phyloP scores from a whole-genome alignment of 257 asterid species.

The Solanum neorickii region DNA sequence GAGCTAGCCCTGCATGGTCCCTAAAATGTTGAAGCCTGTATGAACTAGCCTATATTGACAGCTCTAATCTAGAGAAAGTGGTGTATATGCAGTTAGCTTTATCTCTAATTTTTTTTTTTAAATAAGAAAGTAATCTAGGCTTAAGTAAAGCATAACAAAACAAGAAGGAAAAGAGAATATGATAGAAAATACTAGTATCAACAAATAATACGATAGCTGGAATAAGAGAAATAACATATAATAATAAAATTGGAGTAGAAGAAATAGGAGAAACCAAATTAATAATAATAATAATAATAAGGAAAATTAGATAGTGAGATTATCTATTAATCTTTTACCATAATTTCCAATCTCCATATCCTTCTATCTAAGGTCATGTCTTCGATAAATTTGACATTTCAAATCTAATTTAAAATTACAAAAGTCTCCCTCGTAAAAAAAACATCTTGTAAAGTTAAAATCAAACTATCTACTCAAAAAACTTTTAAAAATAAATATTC shows the following conservation, averaged over 20 bases:
- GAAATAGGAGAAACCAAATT: neutral
- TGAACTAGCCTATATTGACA: too few relatives aligned
- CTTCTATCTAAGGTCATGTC: neutral
- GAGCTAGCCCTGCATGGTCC: fast-evolving
- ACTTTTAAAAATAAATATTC: neutral
- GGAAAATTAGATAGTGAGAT: neutral
- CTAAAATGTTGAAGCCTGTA: too few relatives aligned
- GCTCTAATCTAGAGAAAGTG: fast-evolving
- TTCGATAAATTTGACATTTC: neutral
- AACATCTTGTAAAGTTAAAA: neutral
- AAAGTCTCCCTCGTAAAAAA: neutral
- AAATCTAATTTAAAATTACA: neutral
- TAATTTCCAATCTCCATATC: neutral
- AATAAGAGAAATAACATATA: neutral
- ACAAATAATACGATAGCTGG: neutral
- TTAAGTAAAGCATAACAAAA: neutral
- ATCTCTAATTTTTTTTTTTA: neutral
- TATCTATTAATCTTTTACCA: neutral
- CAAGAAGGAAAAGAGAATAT: neutral
- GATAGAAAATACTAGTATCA: neutral
- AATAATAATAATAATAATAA: neutral
- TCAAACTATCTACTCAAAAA: neutral
- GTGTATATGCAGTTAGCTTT: neutral
- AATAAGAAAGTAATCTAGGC: neutral
- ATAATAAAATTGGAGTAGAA: neutral